Evolutionary conservation across 805 yeast genomes (phyloP), one percentile per base, ranked within the genome.

Genomic region (Cyberlindnera saturnus): DNA sequence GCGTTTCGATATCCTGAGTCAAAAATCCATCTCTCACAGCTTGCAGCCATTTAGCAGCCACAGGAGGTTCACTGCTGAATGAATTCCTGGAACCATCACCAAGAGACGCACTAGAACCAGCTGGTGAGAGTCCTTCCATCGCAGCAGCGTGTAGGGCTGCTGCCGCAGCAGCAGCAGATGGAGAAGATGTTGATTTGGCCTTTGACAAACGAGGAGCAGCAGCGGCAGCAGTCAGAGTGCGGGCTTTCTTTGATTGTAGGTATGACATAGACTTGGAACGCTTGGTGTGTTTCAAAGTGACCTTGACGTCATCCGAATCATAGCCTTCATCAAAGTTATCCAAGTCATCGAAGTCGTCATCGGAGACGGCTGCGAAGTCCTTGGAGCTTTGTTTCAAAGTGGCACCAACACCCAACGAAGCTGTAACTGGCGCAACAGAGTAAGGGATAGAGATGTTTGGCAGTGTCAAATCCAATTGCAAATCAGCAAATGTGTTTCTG

Each of bases 131-230:
- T 40, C 75, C 75, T 57, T 74, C 73, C 32, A 80, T 59, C 2
- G 83, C 81, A 38, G 84, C 82, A 14, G 82, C 83, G 49, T 82
- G 83, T 41, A 82, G 68, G 19, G 86, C 87, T 34, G 88, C 86
- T 30, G 82, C 86, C 2, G 86, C 84, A 13, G 85, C 85, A 9
- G 84, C 85, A 6, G 86, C 82, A 45, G 71, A 71, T 10, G 84
- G 80, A 32, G 79, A 68, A 47, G 74, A 79, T 6, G 78, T 69
- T 41, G 75, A 64, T 5, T 81, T 73, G 30, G 75, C 69, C 49
- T 78, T 76, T n/a, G 88, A 82, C 10, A 83, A 75, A 55, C 91
- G 70, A 44, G 93, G 93, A 30, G 91, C 86, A 20, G 87, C 88
- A 11, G 89, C 89, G 18, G 91, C 91, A 16, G 87, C 87, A 13